Base-by-base conservation (phyloP, 768 basidiomycete genomes). In the Strobilomyces echinocephalus region DNA sequence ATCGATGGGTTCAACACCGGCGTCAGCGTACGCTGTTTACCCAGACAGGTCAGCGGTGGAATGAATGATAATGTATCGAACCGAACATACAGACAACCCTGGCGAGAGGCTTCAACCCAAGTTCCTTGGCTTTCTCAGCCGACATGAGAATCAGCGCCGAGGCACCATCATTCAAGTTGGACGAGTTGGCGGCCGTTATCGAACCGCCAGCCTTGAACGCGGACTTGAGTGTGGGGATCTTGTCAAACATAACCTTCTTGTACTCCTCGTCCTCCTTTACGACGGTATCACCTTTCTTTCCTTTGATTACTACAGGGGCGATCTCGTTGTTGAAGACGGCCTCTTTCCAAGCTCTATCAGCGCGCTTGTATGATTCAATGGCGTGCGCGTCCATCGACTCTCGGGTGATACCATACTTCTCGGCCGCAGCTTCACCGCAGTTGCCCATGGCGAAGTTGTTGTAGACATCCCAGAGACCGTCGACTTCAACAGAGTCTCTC, bases 371-470 rank as follows among this genome's bases (percentile, higher is more conserved):
- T 3, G 95, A 97, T 60, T 94, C 91, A 65, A 97, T 85, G 58
- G 92, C 92, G 73, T 93, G 94, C 18, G 80, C 76, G 70, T 99
- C 97, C 69, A 90, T 87, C 26, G 85, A 79, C 72, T 95, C 88
- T 41, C 97, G 88, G 49, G 84, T 78, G 72, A 99, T 95, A 36
- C 74, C 72, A 70, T 86, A 77, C 71, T 94, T 94, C 60, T 79
- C 81, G 15, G 94, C 91, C 28, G 89, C 83, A 62, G 76, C 68
- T 73, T 99, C 97, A 62, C 84, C 95, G 69, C 95, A 98, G 79
- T 91, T 91, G 53, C 97, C 97, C 97, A 99, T 99, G 30, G 93
- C 86, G 67, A 92, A 90, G 73, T 97, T 85, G 79, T 97, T 94
- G 81, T 93, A 97, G 49, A 91, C 92, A 72, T 99, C 97, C 84